A percentile compares a stretch with the other conserved stretches of the same genome.
Conservation (phyloP, 495 filamentous ascomycete genomes). For the Cercophora sp. region DNA sequence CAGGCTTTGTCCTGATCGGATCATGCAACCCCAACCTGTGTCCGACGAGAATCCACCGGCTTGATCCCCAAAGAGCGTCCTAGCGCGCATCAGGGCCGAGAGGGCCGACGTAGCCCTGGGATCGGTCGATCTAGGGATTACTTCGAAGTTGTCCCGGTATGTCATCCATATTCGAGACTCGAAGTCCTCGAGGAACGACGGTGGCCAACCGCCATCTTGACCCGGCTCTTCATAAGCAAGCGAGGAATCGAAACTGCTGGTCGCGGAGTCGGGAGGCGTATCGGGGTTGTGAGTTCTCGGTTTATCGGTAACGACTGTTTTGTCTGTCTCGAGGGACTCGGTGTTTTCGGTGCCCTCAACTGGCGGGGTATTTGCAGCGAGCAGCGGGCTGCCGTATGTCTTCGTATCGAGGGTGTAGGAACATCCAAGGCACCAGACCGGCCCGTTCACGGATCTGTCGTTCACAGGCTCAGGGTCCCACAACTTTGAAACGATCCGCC, state of each 20-base stretch:
- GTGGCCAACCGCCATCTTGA: slow-evolving; percentile 71
- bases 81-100: slow-evolving; percentile 80
- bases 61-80: slow-evolving; percentile 74
- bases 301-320: background rate
- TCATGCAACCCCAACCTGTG: slow-evolving; percentile 99
- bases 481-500: slow-evolving; percentile 84
- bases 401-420: slow-evolving; percentile 57
- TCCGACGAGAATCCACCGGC: slow-evolving; percentile 81
- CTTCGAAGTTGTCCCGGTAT: slow-evolving; percentile 81
- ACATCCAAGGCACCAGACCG: slow-evolving; percentile 86
- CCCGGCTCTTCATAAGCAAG: slow-evolving; percentile 45
- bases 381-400: slow-evolving; percentile 17
- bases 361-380: slow-evolving; percentile 25
- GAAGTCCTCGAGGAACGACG: slow-evolving; percentile 84
- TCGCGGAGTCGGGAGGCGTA: slow-evolving; percentile 44
- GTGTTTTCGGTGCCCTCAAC: slow-evolving; percentile 3
- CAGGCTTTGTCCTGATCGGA: slow-evolving; percentile 89
- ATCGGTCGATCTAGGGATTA: slow-evolving; percentile 75
- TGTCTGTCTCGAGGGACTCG: background rate
- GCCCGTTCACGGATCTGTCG: slow-evolving; percentile 59
- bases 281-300: slow-evolving; percentile 15
- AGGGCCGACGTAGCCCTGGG: slow-evolving; percentile 65
- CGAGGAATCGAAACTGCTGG: slow-evolving; percentile 47
- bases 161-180: slow-evolving; percentile 95
- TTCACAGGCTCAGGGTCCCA: slow-evolving; percentile 94